Base-by-base conservation (phyloP, 352 stramenopile genomes). In the Detonula confervacea region DNA sequence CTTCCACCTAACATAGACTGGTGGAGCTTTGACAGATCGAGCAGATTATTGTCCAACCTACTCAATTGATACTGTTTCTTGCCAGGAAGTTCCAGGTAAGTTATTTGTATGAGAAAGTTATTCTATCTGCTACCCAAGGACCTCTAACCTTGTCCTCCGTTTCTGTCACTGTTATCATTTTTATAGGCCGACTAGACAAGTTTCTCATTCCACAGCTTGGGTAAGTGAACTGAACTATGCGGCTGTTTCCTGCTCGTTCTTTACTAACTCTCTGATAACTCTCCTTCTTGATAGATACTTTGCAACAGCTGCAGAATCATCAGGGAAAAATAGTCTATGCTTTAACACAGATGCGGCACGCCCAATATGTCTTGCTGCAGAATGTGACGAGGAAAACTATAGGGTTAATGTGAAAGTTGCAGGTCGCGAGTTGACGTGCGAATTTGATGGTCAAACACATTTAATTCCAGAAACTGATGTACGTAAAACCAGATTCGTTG, bases 31-130 rank as follows among this genome's bases (percentile, higher is more conserved):
- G 25, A 70, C 44, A n/a, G 47, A 24, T 49, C 39, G 59, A 60
- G 16, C 22, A 52, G 68, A 77, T 47, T 77, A 77, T 51, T 77
- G 68, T 42, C 68, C 68, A 62, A 77, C 59, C 39, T 77, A 39
- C 33, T 63, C 68, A 54, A 60, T 77, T 0, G 47, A 77, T 44
- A 42, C 66, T 33, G 54, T 66, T 8, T 66, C 66, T n/a, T 74
- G 57, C 25, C 64, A 73, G 22, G 49, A 73, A 73, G 49, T 64
- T 24, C 64, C 51, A 39, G 64, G 52, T 37, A 65, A 44, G 49
- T 39, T 12, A 61, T 18, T 55, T 55, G 16, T 55, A 20, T 22
- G 24, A 20, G 8, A 42, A 56, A 14, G 24, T 37, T n/a, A 24
- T 20, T 22, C 22, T 70, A 25, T 29, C 37, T 46, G 2, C 16